A percentile compares a stretch with the other conserved stretches of the same genome.
Evolutionary conservation across 805 yeast species (phyloP).

Genomic region (Blastobotrys terrestris): DNA sequence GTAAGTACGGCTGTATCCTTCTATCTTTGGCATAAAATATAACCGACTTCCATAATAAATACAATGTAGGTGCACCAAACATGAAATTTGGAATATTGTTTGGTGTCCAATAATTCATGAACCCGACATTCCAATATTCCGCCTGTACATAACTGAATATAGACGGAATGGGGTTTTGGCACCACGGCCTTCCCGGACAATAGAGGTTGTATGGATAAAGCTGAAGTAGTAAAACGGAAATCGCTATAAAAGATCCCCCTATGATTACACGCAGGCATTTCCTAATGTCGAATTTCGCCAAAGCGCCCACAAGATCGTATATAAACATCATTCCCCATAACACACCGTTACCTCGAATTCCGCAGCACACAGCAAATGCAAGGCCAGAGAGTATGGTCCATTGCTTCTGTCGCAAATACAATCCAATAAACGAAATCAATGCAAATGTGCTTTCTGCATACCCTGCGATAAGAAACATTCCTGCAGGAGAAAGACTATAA

Average conservation of each 20-base stretch:
- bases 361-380: constrained; percentile 49
- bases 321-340: constrained; percentile 64
- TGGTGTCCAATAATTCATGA: constrained; percentile 73
- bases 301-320: constrained; percentile 42
- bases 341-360: constrained; percentile 70
- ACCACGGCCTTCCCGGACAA: constrained; percentile 81
- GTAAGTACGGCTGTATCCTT: background rate
- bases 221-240: constrained; percentile 42
- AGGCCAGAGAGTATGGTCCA: constrained; percentile 46
- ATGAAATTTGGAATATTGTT: constrained; percentile 79
- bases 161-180: constrained; percentile 49
- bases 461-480: constrained; percentile 65
- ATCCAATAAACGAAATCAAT: constrained; percentile 49
- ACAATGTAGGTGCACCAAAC: constrained; percentile 63
- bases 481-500: constrained; percentile 67
- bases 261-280: constrained; percentile 29
- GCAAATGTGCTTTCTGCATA: constrained; percentile 76
- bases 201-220: constrained; percentile 48
- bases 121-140: constrained; percentile 81
- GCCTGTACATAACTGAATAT: constrained; percentile 67
- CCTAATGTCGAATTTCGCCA: constrained; percentile 1
- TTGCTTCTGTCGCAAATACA: constrained; percentile 43
- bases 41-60: constrained; percentile 38
- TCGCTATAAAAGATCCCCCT: constrained; percentile 53
- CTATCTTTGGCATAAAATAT: background rate